Evolutionary conservation across 2,329 filamentous ascomycete genomes (phyloP), one percentile per base, ranked within the genome.

Genomic region (Ceratocystis destructans): DNA sequence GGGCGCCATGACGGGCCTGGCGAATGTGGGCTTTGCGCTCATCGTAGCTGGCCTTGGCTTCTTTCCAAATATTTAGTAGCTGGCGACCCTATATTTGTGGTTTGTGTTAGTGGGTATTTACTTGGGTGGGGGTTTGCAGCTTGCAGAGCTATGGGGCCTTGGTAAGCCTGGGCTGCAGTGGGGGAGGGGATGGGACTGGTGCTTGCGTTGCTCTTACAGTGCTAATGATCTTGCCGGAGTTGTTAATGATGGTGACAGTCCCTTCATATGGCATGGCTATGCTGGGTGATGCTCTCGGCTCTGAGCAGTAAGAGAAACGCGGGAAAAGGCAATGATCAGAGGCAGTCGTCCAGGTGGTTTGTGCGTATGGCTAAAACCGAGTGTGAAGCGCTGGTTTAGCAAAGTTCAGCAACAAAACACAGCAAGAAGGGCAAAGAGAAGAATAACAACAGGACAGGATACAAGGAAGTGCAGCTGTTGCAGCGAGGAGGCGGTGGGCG

Each of bases 161-260:
- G 37, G 12, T 41, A 41, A 5, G 37, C 12, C 37, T 10, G 37
- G 3, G 3, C 10, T 41, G 8, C 8, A 41, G 61, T 15, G 28
- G 22, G 46, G 28, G 20, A 45, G 44, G 2, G 4, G 20, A 45
- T 28, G 2, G 4, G 33, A 7, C 1, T 62, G 20, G 53, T 20
- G 37, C 33, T 28, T 59, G 28, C 5, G 22, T 37, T 57, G 28
- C 33, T 7, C 87, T 75, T 80, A 92, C 90, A 68, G 87, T 94
- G 80, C 87, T 92, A 71, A 96, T 89, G 63, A 96, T 86, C 77
- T 96, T 95, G 72, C 90, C 90, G 67, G 90, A 94, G 72, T 82
- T 91, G 79, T 96, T 94, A 76, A 96, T 87, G 72, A 96, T 89
- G 70, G 90, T 92, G 71, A 96, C 86, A 62, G 89, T 93, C 76